These are phyloP conservation scores for Cucumis hystrix DNA, from an alignment of 306 rosid species.

Conservation along the genomic window DNA sequence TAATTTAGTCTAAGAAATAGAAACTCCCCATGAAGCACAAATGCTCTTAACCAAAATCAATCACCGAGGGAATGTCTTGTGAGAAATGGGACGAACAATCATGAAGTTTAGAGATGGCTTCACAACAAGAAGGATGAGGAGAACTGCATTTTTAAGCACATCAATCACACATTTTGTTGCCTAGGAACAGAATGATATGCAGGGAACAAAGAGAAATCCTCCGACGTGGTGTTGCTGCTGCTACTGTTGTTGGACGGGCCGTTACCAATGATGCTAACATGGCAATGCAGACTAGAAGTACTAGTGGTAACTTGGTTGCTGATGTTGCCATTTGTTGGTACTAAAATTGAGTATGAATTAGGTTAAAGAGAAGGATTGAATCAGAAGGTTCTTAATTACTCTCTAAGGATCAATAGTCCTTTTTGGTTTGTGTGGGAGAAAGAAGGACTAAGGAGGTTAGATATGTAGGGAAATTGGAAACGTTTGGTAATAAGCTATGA, in stretches of 20 bases:
- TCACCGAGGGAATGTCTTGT: not conserved
- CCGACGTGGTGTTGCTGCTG: no score
- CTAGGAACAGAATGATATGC: not conserved
- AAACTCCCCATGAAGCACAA: not conserved
- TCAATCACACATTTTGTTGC: not conserved
- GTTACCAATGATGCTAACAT: not conserved
- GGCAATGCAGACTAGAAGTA: not conserved
- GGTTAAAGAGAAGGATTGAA: no score
- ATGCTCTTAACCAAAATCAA: not conserved
- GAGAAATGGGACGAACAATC: not conserved
- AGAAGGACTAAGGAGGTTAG: no score
- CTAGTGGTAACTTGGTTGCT: not conserved
- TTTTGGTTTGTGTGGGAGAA: no score
- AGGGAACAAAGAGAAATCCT: not conserved
- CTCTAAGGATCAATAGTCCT: no score
- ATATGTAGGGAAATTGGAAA: no score
- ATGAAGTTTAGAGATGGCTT: not conserved
- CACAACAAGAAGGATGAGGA: not conserved
- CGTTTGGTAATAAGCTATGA: no score
- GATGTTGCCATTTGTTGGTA: no score
- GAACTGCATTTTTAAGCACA: not conserved
- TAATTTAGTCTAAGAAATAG: no score
- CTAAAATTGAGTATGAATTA: no score
- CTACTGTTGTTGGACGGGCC: no score
- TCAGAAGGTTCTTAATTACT: no score